Conservation (phyloP, 2,329 filamentous ascomycete species). For the Arthrobotrys sphaeroides region DNA sequence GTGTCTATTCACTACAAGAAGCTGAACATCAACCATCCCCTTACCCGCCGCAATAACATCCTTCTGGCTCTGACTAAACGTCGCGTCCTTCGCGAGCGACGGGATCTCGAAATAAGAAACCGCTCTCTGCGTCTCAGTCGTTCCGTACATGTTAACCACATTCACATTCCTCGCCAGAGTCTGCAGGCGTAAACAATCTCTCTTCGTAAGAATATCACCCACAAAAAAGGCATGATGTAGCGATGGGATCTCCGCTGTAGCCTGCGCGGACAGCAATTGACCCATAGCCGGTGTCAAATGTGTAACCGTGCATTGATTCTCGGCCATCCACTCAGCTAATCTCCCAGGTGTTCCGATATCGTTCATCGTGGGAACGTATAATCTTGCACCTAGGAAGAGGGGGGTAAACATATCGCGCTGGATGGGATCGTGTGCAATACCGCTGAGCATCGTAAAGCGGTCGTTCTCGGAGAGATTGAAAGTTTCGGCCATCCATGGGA, state of each 20-base stretch:
- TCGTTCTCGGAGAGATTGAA: slow-evolving; percentile 78
- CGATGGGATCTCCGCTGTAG: slow-evolving; percentile 77
- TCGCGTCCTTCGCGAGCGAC: slow-evolving; percentile 71
- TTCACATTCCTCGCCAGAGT: slow-evolving; percentile 76
- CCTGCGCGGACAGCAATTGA: slow-evolving; percentile 88
- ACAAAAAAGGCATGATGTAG: slow-evolving; percentile 89
- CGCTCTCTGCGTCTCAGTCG: slow-evolving; percentile 82
- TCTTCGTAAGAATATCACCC: slow-evolving; percentile 85
- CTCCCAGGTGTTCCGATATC: slow-evolving; percentile 82
- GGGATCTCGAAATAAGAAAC: slow-evolving; percentile 86
- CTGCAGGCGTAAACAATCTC: slow-evolving; percentile 80
- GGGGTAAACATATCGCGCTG: slow-evolving; percentile 87
- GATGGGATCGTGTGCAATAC: slow-evolving; percentile 80
- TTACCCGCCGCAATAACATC: slow-evolving; percentile 84
- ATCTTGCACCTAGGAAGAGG: slow-evolving; percentile 81
- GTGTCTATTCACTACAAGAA: slow-evolving; percentile 80
- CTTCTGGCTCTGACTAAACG: slow-evolving; percentile 63
- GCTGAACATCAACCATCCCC: slow-evolving; percentile 88
- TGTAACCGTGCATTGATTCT: slow-evolving; percentile 77
- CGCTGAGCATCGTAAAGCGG: slow-evolving; percentile 82
- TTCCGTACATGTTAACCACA: slow-evolving; percentile 88
- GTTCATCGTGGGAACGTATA: slow-evolving; percentile 81
- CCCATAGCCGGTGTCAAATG: slow-evolving; percentile 97
- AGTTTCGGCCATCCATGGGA: slow-evolving; percentile 88
- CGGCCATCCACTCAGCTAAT: slow-evolving; percentile 86